Percentiles rank a stretch among this genome's conserved stretches.
These are phyloP conservation scores for Colletotrichum eleusines DNA, from an alignment of 2,329 filamentous ascomycete genomes.

Conservation along the genomic window DNA sequence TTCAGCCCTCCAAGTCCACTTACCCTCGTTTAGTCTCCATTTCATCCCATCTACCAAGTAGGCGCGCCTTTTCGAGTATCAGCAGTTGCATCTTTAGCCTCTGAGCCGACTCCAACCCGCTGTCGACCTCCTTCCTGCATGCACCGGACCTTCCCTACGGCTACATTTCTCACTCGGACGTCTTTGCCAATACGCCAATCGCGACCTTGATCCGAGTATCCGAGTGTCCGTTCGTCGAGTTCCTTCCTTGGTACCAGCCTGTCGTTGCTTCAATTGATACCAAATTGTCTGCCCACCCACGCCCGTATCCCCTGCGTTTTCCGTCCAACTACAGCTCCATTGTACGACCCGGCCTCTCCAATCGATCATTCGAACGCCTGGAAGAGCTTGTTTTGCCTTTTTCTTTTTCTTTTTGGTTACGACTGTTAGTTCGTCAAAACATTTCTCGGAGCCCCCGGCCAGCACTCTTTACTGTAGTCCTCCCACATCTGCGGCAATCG, in stretches of 20 bases:
- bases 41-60: background rate
- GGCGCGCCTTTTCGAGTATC: constrained; percentile 19
- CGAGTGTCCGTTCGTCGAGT: constrained; percentile 15
- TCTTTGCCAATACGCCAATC: constrained; percentile 16
- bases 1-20: constrained; percentile 4
- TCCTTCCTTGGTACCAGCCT: constrained; percentile 25
- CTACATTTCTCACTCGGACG: constrained; percentile 6
- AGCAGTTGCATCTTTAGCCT: background rate
- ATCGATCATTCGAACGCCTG: constrained; percentile 43
- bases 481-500: constrained; percentile 9
- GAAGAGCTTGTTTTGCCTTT: constrained; percentile 44
- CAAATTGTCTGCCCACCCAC: constrained; percentile 43
- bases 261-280: constrained; percentile 40
- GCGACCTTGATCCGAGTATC: constrained; percentile 8
- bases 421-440: constrained; percentile 47
- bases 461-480: constrained; percentile 37
- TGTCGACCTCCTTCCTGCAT: constrained; percentile 26
- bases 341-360: constrained; percentile 6
- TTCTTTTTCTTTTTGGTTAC: constrained; percentile 49
- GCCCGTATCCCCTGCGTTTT: constrained; percentile 35
- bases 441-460: constrained; percentile 45
- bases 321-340: constrained; percentile 13
- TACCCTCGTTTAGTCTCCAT: constrained; percentile 36
- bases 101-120: constrained; percentile 7
- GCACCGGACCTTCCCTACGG: constrained; percentile 4